phyloP scores from a whole-genome alignment of 352 stramenopile genomes.

The Plasmopara muralis region DNA sequence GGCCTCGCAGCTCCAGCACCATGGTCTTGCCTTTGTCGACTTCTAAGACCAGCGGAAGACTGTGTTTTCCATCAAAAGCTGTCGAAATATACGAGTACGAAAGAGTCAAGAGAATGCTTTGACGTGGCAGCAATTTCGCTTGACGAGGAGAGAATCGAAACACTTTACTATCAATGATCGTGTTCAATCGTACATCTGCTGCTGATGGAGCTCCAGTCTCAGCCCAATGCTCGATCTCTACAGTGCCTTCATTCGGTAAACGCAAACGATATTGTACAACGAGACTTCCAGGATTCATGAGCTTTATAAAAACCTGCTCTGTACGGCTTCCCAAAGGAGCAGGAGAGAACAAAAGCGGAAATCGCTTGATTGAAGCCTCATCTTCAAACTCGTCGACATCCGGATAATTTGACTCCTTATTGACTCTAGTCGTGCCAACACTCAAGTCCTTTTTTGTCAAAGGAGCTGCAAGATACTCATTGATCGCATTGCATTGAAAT shows the following conservation, averaged over 20 bases:
- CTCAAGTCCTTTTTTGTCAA: conserved; percentile 26
- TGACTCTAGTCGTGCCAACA: conserved; percentile 22
- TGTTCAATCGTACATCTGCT: conserved; percentile 63
- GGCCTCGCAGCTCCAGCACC: conserved; percentile 76
- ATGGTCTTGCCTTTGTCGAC: conserved; percentile 89
- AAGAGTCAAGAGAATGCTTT: conserved; percentile 59
- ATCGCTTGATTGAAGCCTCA: conserved; percentile 29
- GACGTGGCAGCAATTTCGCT: conserved; percentile 45
- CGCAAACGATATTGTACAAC: conserved; percentile 79
- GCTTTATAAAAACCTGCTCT: conserved; percentile 65
- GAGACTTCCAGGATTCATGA: conserved; percentile 83
- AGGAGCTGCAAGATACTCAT: conserved; percentile 55
- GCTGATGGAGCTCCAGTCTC: conserved; percentile 82
- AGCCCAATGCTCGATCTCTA: conserved; percentile 92
- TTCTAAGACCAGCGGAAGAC: conserved; percentile 80
- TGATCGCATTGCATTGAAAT: conserved; percentile 70
- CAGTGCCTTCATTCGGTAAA: conserved; percentile 87
- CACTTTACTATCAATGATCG: conserved; percentile 77
- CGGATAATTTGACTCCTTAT: conserved; percentile 5
- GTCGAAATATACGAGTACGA: conserved; percentile 66
- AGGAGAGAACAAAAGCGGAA: conserved; percentile 77
- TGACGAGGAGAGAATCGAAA: conserved; percentile 51
- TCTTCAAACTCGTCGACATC: conserved; percentile 11
- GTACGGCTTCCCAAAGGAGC: conserved; percentile 39
- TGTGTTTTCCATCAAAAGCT: conserved; percentile 75